Evolutionary conservation across 305 asterid genomes (phyloP).

Genomic region (Fraxinus sp.): DNA sequence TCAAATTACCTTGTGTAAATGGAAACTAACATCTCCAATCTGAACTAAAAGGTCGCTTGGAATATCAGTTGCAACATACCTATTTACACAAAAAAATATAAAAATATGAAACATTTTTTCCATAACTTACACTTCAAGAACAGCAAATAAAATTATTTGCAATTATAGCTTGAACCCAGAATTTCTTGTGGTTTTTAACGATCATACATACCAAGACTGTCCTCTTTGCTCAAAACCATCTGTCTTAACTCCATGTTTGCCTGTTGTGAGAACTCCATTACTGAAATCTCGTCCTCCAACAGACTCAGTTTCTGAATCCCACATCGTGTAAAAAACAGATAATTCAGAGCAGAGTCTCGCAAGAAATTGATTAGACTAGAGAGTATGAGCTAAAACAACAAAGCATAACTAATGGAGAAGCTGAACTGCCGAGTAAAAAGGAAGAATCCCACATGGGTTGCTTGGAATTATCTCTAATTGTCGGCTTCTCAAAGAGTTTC

Average conservation of each 20-base stretch:
- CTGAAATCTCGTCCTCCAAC: conserved; percentile 53
- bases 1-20: conserved; percentile 69
- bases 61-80: conserved; percentile 86
- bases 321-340: conserved; percentile 39
- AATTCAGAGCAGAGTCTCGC: conserved; percentile 17
- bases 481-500: conserved; percentile 47
- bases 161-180: not conserved
- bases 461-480: conserved; percentile 60
- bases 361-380: conserved; percentile 14
- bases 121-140: not conserved
- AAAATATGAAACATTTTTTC: not conserved
- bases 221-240: conserved; percentile 88
- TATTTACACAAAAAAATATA: conserved; percentile 23
- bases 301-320: conserved; percentile 83
- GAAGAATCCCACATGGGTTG: conserved; percentile 69
- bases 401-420: not conserved
- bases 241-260: conserved; percentile 57
- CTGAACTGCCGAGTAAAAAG: conserved; percentile 30
- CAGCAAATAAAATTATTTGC: not conserved
- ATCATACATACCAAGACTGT: conserved; percentile 58
- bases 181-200: not conserved
- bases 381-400: conserved; percentile 2
- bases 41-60: conserved; percentile 83
- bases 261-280: conserved; percentile 53
- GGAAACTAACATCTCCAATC: conserved; percentile 75